phyloP scores from a whole-genome alignment of 805 yeast genomes.

The Alloascoidea hylecoeti region DNA sequence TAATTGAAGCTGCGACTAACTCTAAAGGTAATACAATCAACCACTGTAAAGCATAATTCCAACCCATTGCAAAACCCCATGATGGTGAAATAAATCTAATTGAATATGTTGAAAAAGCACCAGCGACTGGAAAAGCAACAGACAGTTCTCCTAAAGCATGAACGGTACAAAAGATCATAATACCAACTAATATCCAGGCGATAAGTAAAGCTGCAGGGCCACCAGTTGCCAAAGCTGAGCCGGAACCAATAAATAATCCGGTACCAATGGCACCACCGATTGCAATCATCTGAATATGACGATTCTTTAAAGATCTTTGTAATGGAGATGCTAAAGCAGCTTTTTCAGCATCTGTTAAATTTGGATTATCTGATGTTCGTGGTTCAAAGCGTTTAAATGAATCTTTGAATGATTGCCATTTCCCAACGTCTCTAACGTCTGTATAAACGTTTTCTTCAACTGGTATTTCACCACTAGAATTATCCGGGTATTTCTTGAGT shows the following conservation, averaged over 20 bases:
- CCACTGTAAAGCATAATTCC: conserved; percentile 37
- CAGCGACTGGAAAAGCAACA: conserved; percentile 35
- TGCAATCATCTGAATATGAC: conserved; percentile 59
- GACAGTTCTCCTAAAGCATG: conserved; percentile 42
- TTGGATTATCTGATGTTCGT: no score
- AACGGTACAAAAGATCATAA: conserved; percentile 37
- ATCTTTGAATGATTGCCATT: no score
- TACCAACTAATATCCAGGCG: conserved; percentile 32
- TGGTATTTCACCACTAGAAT: no score
- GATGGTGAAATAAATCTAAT: conserved; percentile 33
- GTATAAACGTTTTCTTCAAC: no score
- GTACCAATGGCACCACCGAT: conserved; percentile 73
- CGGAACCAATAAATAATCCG: conserved; percentile 37
- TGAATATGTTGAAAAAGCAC: conserved; percentile 37
- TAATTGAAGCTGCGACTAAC: conserved; percentile 30
- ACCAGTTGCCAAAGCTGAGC: conserved; percentile 31
- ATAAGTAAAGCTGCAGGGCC: conserved; percentile 40
- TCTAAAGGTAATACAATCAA: conserved; percentile 33
- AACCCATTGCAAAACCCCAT: conserved; percentile 35
- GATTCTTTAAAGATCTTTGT: conserved; percentile 21
- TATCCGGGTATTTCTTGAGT: no score
- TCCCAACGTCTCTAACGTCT: no score
- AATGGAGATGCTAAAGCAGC: conserved; percentile 34
- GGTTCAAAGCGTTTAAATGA: no score
- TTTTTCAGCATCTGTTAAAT: conserved; percentile 19